These are phyloP conservation scores for Xylariaceae sp. DNA, from an alignment of 2,329 filamentous ascomycete species.

Conservation along the genomic window DNA sequence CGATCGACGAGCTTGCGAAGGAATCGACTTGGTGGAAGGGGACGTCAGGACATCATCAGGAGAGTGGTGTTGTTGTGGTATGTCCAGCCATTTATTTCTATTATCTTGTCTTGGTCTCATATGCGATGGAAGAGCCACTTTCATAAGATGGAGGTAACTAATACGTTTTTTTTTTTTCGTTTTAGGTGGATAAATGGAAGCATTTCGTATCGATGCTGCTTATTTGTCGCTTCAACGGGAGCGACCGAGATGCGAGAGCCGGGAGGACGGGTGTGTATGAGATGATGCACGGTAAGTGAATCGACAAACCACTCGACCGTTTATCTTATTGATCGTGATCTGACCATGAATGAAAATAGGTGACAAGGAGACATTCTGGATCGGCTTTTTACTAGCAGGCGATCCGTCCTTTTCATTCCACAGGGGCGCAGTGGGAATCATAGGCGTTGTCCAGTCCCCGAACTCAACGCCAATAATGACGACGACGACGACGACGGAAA, in stretches of 20 bases:
- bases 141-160: too few relatives aligned
- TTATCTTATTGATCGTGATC: neutral
- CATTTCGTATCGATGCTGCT: conserved; percentile 41
- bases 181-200: conserved; percentile 37
- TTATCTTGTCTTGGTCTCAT: too few relatives aligned
- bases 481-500: neutral
- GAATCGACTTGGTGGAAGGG: conserved; percentile 35
- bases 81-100: conserved; percentile 1
- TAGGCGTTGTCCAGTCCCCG: conserved; percentile 28
- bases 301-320: neutral
- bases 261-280: conserved; percentile 40
- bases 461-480: neutral
- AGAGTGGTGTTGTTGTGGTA: conserved; percentile 42
- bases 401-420: conserved; percentile 40
- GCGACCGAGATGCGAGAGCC: conserved; percentile 38
- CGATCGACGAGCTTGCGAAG: conserved; percentile 37
- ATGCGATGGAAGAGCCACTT: too few relatives aligned
- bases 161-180: neutral
- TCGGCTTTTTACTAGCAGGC: conserved; percentile 42
- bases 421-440: conserved; percentile 34
- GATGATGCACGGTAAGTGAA: conserved; percentile 38
- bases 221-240: conserved; percentile 38
- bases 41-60: conserved; percentile 36
- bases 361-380: conserved; percentile 47
- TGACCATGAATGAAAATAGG: conserved; percentile 21